Evolutionary conservation across 768 basidiomycete genomes (phyloP).

Genomic region (Pulveroboletus sp.): DNA sequence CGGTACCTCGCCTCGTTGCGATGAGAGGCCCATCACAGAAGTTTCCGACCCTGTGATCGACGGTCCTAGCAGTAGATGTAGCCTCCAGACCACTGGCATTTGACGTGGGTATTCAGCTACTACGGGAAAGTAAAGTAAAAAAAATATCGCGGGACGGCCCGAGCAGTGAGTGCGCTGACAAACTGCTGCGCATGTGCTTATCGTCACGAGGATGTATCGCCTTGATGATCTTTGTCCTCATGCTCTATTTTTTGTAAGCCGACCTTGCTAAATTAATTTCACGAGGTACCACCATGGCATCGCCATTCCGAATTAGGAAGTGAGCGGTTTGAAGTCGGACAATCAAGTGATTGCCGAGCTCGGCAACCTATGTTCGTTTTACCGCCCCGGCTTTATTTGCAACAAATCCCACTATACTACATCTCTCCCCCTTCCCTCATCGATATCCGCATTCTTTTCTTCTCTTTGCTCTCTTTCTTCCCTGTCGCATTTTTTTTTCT

Average conservation of each 20-base stretch:
- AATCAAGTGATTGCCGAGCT: slow-evolving; percentile 35
- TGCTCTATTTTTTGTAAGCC: slow-evolving; percentile 13
- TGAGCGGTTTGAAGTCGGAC: slow-evolving; percentile 36
- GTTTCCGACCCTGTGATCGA: background rate
- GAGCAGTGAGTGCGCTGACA: slow-evolving; percentile 20
- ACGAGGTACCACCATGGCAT: slow-evolving; percentile 19
- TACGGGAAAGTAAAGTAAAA: no score
- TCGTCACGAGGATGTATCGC: slow-evolving; percentile 23
- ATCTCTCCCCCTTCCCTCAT: slow-evolving; percentile 29
- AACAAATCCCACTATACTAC: slow-evolving; percentile 35
- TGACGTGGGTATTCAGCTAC: no score
- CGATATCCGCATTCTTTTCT: slow-evolving; percentile 25
- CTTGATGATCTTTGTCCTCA: slow-evolving; percentile 13
- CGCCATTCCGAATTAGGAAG: slow-evolving; percentile 24
- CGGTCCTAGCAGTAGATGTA: no score
- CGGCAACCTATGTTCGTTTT: slow-evolving; percentile 37
- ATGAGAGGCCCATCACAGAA: slow-evolving; percentile 22
- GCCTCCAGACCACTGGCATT: no score
- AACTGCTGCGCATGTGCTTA: slow-evolving; percentile 15
- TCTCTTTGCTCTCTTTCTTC: slow-evolving; percentile 9
- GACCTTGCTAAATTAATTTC: slow-evolving; percentile 21
- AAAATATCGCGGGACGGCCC: no score
- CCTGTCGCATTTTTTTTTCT: slow-evolving; percentile 2
- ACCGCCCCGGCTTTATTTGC: slow-evolving; percentile 40
- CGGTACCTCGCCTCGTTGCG: slow-evolving; percentile 61